Base-by-base conservation (phyloP, 352 stramenopile species). In the Blastocystis sp. region DNA sequence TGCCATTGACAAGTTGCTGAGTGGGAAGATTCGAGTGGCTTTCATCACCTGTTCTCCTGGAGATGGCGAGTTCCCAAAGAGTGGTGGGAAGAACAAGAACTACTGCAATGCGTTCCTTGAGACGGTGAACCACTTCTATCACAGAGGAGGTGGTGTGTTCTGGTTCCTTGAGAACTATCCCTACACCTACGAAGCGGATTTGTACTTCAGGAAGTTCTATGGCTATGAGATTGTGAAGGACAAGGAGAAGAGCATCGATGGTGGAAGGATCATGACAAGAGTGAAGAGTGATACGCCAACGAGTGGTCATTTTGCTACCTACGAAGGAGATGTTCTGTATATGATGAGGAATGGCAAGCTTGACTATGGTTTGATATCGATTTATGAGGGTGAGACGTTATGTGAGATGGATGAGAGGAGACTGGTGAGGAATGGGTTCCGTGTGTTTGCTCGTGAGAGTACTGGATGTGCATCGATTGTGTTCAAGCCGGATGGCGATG, bases 391-490 rank as follows among this genome's bases (percentile, higher is more conserved):
- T 40, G 40, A 28, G 14, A 77, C 68, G 11, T 64, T 77, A 3
- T 54, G 40, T 68, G 40, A 65, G 40, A 61, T 77, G 52, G 45
- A 77, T 77, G 68, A 77, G 52, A 65, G 40, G 52, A 65, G 14
- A 14, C 77, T 81, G 34, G 24, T 61, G 57, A 43, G 57, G 7
- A 81, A 70, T 70, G 71, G 71, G 40, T 81, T 81, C 24, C 24
- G 40, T 11, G 71, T 81, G 17, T 81, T 81, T 81, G 71, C 71
- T 28, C 34, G 28, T n/a, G 71, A 81, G 34, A 64, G 34, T 81
- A 38, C 21, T 61, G 71, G 71, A 14, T 48, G 57, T 6, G 42
- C 71, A 0, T 81, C 71, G 24, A 81, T 81, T 74, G 57, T 81
- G 71, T n/a, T 81, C 21, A 34, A 34, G 28, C 21, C 24, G 28